phyloP scores from a whole-genome alignment of 2,329 filamentous ascomycete genomes.

The Rhinocladiella similis region DNA sequence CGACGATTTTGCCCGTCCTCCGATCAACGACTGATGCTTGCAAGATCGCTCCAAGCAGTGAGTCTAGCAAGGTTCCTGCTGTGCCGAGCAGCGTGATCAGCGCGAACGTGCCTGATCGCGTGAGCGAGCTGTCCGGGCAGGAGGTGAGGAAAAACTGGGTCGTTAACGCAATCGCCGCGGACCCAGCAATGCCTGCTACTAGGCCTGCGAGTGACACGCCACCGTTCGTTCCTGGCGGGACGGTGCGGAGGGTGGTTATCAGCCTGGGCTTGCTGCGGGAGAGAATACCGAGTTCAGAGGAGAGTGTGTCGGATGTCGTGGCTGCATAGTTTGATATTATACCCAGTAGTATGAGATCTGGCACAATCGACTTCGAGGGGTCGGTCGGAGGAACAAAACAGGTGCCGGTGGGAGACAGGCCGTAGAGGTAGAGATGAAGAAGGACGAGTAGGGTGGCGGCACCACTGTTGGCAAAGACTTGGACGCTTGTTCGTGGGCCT shows the following conservation, averaged over 20 bases:
- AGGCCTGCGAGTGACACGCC: conserved; percentile 79
- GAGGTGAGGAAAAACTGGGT: conserved; percentile 64
- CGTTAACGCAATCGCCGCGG: conserved; percentile 67
- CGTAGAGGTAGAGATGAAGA: conserved; percentile 20
- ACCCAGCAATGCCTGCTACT: conserved; percentile 70
- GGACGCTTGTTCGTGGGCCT: conserved; percentile 77
- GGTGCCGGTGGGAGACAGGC: background rate
- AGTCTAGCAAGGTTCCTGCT: conserved; percentile 82
- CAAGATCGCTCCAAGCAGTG: conserved; percentile 77
- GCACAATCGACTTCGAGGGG: background rate
- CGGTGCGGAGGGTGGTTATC: conserved; percentile 78
- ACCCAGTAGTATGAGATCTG: conserved; percentile 62
- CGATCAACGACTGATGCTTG: conserved; percentile 86
- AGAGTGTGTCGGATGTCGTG: conserved; percentile 90
- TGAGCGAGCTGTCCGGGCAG: conserved; percentile 38
- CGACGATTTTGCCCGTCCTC: conserved; percentile 81
- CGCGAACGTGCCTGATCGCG: conserved; percentile 43
- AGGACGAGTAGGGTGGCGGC: conserved; percentile 68
- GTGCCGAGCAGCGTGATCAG: conserved; percentile 70
- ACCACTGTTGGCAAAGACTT: conserved; percentile 87
- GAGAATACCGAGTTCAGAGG: conserved; percentile 91
- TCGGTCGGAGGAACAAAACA: conserved; percentile 9
- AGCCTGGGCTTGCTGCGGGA: conserved; percentile 74
- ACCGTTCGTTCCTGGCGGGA: conserved; percentile 90
- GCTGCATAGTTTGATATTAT: conserved; percentile 84